A percentile compares a stretch with the other conserved stretches of the same genome.
phyloP scores from a whole-genome alignment of 2,329 filamentous ascomycete genomes.

The Curvularia spicifera region DNA sequence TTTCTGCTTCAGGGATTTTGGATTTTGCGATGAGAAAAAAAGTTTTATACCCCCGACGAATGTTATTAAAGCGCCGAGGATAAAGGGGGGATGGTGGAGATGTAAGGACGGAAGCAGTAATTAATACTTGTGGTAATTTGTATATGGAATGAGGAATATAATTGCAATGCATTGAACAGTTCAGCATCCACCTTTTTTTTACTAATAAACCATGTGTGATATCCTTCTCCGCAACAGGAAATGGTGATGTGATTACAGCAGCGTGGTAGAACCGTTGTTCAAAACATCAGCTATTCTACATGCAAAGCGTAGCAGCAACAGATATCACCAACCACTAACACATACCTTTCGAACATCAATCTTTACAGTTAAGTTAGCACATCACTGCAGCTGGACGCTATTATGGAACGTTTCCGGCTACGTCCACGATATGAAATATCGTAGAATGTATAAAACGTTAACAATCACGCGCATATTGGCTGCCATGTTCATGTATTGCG shows the following conservation, averaged over 20 bases:
- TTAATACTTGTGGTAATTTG: background rate
- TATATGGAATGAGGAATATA: background rate
- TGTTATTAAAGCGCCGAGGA: background rate
- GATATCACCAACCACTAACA: background rate
- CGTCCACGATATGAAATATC: too few species aligned
- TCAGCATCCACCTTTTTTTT: background rate
- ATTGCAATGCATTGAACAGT: background rate
- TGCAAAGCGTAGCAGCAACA: background rate
- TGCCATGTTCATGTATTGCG: too few species aligned
- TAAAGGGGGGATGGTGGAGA: too few species aligned
- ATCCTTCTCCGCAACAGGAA: background rate
- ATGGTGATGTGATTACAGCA: background rate
- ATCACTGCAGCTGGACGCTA: too few species aligned
- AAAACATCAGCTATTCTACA: background rate
- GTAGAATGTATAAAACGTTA: too few species aligned
- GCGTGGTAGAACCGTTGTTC: background rate
- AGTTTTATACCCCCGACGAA: slow-evolving; percentile 5
- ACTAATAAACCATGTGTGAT: background rate
- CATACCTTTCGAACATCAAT: background rate
- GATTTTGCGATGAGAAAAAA: background rate
- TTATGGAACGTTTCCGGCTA: too few species aligned
- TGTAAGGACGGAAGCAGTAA: background rate
- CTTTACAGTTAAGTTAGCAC: background rate
- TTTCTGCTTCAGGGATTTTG: background rate
- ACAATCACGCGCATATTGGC: too few species aligned